Percentiles rank a stretch among this genome's conserved stretches.
Conservation (phyloP, 371 early-diverging fungal species). For the Mortierella sp. region DNA sequence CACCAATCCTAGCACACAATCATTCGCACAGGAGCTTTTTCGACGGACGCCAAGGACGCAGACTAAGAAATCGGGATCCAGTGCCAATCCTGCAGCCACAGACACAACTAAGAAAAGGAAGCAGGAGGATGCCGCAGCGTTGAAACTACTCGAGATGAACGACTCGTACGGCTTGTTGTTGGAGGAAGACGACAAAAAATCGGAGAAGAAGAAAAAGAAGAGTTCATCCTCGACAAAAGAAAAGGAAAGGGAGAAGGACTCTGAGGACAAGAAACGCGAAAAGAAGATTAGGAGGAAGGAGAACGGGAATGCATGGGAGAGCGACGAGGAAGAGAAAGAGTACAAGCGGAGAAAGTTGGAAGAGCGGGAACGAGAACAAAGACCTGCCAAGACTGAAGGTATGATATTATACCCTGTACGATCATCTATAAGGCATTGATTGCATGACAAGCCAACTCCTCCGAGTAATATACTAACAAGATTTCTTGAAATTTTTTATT, state of each 20-base stretch:
- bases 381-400: conserved; percentile 54
- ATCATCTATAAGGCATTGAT: too few relatives aligned
- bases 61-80: conserved; percentile 41
- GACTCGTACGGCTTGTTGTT: conserved; percentile 64
- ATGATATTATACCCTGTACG: neutral
- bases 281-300: conserved; percentile 54
- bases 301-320: conserved; percentile 63
- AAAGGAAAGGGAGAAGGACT: conserved; percentile 43
- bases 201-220: conserved; percentile 39
- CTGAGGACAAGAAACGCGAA: conserved; percentile 27
- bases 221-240: conserved; percentile 30
- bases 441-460: too few relatives aligned
- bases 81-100: conserved; percentile 29
- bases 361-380: conserved; percentile 52
- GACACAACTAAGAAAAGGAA: conserved; percentile 64
- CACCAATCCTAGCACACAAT: conserved; percentile 57
- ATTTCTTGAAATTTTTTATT: neutral
- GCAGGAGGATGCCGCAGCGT: conserved; percentile 58
- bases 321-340: conserved; percentile 72
- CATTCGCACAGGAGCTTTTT: conserved; percentile 75
- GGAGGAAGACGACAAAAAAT: conserved; percentile 59
- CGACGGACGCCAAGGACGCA: conserved; percentile 63
- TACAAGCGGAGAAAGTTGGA: conserved; percentile 59
- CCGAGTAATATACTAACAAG: too few relatives aligned
- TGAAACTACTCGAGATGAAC: conserved; percentile 67